These are phyloP conservation scores for Capronia americana DNA, from an alignment of 2,329 filamentous ascomycete genomes.

Conservation along the genomic window DNA sequence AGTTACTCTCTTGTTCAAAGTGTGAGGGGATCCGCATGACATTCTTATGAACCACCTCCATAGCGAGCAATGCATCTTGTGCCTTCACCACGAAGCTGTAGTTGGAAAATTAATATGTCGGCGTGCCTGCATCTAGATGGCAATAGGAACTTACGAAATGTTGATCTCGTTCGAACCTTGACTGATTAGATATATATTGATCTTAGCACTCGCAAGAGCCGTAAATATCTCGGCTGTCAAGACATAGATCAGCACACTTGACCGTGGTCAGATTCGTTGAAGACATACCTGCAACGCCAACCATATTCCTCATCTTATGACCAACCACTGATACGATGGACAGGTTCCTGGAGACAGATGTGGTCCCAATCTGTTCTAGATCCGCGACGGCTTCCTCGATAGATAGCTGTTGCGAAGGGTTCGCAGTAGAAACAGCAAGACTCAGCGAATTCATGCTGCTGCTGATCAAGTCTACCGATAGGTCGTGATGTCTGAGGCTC, in stretches of 20 bases:
- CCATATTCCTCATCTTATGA: conserved; percentile 96
- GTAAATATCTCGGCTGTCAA: conserved; percentile 82
- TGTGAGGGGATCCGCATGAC: conserved; percentile 63
- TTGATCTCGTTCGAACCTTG: conserved; percentile 99
- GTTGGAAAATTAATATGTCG: too few relatives aligned
- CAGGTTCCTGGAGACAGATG: conserved; percentile 89
- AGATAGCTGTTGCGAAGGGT: conserved; percentile 44
- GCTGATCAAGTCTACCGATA: conserved; percentile 95
- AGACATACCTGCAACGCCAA: conserved; percentile 70
- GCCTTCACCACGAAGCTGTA: conserved; percentile 78
- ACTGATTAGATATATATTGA: conserved; percentile 99
- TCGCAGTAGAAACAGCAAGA: conserved; percentile 75
- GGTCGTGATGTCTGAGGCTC: conserved; percentile 81
- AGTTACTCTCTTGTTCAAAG: conserved; percentile 8
- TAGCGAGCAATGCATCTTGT: conserved; percentile 83
- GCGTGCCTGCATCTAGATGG: too few relatives aligned
- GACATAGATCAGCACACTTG: too few relatives aligned
- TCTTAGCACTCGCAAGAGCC: conserved; percentile 85
- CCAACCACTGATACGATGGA: conserved; percentile 93
- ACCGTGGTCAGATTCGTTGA: too few relatives aligned
- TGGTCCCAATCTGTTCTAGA: conserved; percentile 79
- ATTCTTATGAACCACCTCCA: conserved; percentile 95
- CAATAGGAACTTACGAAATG: conserved; percentile 68
- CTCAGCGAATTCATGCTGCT: conserved; percentile 93
- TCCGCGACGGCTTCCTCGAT: conserved; percentile 70